Evolutionary conservation across 2,329 filamentous ascomycete genomes (phyloP), one percentile per base, ranked within the genome.

Genomic region (Monosporascus sp.): DNA sequence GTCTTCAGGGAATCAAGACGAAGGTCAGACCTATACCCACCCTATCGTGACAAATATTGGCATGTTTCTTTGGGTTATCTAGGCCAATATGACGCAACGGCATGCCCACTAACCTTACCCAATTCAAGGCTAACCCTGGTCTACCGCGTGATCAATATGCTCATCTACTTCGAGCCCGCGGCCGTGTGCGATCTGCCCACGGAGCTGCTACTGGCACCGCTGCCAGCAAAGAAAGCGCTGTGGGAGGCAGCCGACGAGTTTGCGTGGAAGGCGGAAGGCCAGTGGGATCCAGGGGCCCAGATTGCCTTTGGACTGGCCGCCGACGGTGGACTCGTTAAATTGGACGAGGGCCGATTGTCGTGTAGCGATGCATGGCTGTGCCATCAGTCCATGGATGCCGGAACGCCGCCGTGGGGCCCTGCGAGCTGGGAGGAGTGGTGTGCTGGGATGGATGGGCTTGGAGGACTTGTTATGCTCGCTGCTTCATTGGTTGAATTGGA

Each of bases 381-480:
- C 15, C 40, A 48, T 18, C 22, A 48, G 46, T 50, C 57, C 7
- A 46, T 57, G 28, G 56, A 60, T 51, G 50, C 45, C 15, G 54
- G 51, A 9, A 44, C 47, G 17, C 50, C 47, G 40, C 37, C 51
- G 52, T 63, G 57, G 43, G 61, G 52, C 22, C 58, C 24, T 48
- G 65, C 55, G 24, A 66, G 62, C 55, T 77, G 73, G 74, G 68
- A 73, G 53, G 72, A 76, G 53, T 77, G 74, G 74, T 76, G 72
- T 51, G 64, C 68, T 5, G 72, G 72, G 4, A 75, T 75, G 70
- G 74, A 77, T 68, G 68, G 68, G 28, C 61, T 78, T 57, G 74
- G 74, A 14, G 69, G 67, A 3, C 63, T 78, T 55, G 65, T 77
- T 18, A 72, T 77, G 71, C 69, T 77, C 61, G 70, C 72, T 63